phyloP scores from a whole-genome alignment of 306 rosid species.

The Alnus glutinosa region DNA sequence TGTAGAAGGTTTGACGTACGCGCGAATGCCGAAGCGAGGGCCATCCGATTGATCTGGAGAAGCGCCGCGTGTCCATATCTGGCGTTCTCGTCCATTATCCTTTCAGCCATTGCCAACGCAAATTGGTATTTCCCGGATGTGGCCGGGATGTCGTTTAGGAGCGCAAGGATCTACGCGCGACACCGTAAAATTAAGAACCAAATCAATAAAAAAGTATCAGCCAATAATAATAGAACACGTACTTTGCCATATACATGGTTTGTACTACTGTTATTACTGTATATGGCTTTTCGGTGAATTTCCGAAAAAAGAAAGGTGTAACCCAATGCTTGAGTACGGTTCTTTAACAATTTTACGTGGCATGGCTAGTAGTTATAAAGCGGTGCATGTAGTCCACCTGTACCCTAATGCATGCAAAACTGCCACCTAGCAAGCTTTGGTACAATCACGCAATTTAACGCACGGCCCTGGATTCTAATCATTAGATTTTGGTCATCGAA shows the following conservation, averaged over 20 bases:
- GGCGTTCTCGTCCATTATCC: constrained; percentile 43
- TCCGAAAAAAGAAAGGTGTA: not conserved
- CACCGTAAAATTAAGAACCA: not conserved
- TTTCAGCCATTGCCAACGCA: constrained; percentile 47
- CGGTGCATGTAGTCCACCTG: not conserved
- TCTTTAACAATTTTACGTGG: not conserved
- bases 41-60: constrained; percentile 29
- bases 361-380: not conserved
- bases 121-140: constrained; percentile 42
- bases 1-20: constrained; percentile 34
- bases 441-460: not conserved
- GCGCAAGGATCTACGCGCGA: constrained; percentile 32
- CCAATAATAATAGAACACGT: not conserved
- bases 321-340: not conserved
- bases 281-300: too few relatives aligned
- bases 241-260: not conserved
- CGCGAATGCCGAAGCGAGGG: constrained; percentile 35
- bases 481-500: not conserved
- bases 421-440: not conserved
- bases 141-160: constrained; percentile 44
- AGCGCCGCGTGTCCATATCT: constrained; percentile 29
- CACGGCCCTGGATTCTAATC: not conserved
- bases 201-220: not conserved
- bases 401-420: not conserved
- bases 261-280: not conserved